Base-by-base conservation (phyloP, 495 filamentous ascomycete genomes). In the Glonium stellatum region DNA sequence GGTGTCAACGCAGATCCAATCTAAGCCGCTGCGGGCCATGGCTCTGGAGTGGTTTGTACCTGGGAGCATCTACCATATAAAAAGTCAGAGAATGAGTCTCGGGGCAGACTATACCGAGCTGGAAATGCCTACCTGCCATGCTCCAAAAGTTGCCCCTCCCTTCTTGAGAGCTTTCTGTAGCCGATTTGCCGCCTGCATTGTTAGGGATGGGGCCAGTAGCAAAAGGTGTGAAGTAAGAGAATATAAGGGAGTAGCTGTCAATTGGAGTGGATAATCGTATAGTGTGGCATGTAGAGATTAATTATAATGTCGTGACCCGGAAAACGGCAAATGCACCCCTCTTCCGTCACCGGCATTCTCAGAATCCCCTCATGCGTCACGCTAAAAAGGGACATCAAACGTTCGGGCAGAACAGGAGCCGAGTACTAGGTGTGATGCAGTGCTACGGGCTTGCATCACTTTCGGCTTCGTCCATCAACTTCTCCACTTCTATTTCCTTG, bases 1-100 rank as follows among this genome's bases (percentile, higher is more conserved):
- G 49, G 79, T 84, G 71, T 91, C 88, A 19, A 90, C 82, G 67
- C 86, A 77, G 1, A 90, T 79, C 86, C 86, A 92, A 70, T 89
- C 87, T 1, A 84, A 80, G 5, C 84, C 84, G 4, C 83, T 77
- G 27, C 84, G 75, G 9, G 86, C 86, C 34, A 91, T 77, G 12
- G 80, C 72, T 47, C 87, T 79, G n/a, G 86, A 82, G 39, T 84
- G 76, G 67, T 89, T 89, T 54, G 78, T 73, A 1, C 89, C 89
- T 0, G 89, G 86, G 53, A 91, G 75, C 78, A 87, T 87, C 76
- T 92, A 37, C 4, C 21, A 34, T 49, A 21, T 22, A 10, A 31
- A 58, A 6, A 31, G 25, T 57, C 34, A 55, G 53, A 21, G 9
- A 39, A 55, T 22, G 15, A 36, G 13, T 3, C 15, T 12, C 34